These are phyloP conservation scores for Plectosphaerella cucumerina DNA, from an alignment of 2,329 filamentous ascomycete genomes.

Conservation along the genomic window DNA sequence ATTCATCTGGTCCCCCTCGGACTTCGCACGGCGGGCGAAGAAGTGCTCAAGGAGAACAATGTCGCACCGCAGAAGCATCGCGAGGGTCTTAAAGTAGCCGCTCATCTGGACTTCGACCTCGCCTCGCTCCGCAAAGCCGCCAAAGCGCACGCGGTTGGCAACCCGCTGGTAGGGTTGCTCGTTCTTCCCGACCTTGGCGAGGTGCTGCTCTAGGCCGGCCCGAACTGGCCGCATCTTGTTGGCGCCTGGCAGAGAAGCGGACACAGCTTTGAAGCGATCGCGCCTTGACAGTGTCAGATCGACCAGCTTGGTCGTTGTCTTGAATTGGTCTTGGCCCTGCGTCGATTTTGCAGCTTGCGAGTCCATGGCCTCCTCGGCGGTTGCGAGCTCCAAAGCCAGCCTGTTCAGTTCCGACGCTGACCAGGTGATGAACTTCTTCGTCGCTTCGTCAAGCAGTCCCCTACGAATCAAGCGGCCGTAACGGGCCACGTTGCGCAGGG, in stretches of 20 bases:
- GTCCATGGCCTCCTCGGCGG: constrained; percentile 11
- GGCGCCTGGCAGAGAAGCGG: constrained; percentile 4
- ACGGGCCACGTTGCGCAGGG: constrained; percentile 51
- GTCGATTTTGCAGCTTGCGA: neutral
- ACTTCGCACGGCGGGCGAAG: constrained; percentile 27
- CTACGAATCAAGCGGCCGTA: constrained; percentile 60
- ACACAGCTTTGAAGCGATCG: neutral
- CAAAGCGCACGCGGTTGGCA: constrained; percentile 36
- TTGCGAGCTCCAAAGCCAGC: constrained; percentile 28
- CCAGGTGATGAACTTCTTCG: constrained; percentile 60
- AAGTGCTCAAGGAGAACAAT: constrained; percentile 31
- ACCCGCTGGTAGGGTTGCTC: constrained; percentile 48
- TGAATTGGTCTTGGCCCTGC: neutral
- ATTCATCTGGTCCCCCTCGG: constrained; percentile 18
- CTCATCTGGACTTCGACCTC: constrained; percentile 24
- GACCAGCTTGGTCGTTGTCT: neutral
- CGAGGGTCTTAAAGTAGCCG: constrained; percentile 33
- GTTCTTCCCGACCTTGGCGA: constrained; percentile 30
- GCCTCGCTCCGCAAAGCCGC: constrained; percentile 29
- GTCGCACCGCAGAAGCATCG: constrained; percentile 45
- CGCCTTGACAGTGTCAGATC: neutral
- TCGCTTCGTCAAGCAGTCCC: constrained; percentile 57
- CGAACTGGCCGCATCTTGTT: no score
- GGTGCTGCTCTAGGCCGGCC: constrained; percentile 5
- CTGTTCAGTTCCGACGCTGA: constrained; percentile 30